A percentile compares a stretch with the other conserved stretches of the same genome.
These are phyloP conservation scores for Scheffersomyces coipomensis DNA, from an alignment of 805 yeast genomes.

Conservation along the genomic window DNA sequence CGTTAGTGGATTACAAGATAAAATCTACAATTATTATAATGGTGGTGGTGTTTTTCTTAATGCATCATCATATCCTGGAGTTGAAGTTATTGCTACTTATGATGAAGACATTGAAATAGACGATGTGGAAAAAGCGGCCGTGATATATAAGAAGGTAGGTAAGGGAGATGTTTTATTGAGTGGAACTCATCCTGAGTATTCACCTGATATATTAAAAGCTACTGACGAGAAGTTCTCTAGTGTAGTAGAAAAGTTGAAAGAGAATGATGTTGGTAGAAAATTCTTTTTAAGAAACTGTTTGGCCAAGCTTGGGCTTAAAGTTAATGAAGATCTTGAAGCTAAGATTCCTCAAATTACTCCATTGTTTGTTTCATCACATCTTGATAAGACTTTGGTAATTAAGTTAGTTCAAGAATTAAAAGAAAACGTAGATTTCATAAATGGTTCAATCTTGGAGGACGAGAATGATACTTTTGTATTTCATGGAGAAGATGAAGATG, in stretches of 20 bases:
- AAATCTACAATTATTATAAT: conserved; percentile 58
- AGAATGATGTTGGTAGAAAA: conserved; percentile 47
- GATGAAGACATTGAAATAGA: conserved; percentile 53
- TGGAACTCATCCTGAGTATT: conserved; percentile 91
- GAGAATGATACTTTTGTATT: conserved; percentile 55
- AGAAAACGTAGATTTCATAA: conserved; percentile 32
- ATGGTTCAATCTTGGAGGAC: conserved; percentile 42
- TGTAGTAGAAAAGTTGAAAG: conserved; percentile 34
- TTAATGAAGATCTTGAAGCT: conserved; percentile 47
- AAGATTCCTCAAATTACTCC: conserved; percentile 71
- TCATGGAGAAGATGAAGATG: conserved; percentile 33
- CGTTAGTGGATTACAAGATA: conserved; percentile 30
- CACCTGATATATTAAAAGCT: conserved; percentile 48
- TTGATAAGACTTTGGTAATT: conserved; percentile 26
- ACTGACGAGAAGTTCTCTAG: conserved; percentile 29
- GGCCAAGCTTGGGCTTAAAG: conserved; percentile 62
- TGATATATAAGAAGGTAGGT: conserved; percentile 65
- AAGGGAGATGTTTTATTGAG: conserved; percentile 72
- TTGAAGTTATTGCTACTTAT: conserved; percentile 74
- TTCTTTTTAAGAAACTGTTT: conserved; percentile 59
- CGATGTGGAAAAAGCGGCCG: conserved; percentile 59
- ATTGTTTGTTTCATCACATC: conserved; percentile 48
- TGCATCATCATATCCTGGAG: conserved; percentile 58
- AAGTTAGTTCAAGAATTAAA: conserved; percentile 36
- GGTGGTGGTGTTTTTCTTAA: conserved; percentile 90